Conservation (phyloP, 768 basidiomycete species). For the Phanerodontia chrysosporium region DNA sequence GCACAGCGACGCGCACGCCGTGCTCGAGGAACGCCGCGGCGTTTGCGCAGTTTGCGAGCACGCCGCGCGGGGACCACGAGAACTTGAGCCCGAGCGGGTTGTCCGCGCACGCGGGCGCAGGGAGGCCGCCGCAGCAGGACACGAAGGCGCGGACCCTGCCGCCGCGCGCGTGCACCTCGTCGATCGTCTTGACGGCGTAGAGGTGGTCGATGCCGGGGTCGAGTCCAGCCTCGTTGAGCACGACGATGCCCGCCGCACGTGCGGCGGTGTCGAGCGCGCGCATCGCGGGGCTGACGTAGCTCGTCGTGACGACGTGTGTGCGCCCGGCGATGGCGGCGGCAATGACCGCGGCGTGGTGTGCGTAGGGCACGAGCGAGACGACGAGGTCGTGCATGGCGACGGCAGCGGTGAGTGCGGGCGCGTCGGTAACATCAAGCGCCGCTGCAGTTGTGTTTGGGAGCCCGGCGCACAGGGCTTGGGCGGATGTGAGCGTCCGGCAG, state of each 20-base stretch:
- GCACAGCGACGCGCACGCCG: conserved; percentile 59
- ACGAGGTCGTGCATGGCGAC: conserved; percentile 88
- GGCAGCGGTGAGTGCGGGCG: conserved; percentile 68
- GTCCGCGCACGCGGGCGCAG: conserved; percentile 83
- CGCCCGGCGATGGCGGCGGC: conserved; percentile 84
- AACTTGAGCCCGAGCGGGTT: conserved; percentile 99
- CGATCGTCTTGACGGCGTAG: conserved; percentile 91
- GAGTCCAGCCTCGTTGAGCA: conserved; percentile 97
- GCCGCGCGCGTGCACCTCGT: conserved; percentile 89
- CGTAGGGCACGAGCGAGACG: conserved; percentile 96
- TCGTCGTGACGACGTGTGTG: conserved; percentile 93
- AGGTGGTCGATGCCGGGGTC: conserved; percentile 95
- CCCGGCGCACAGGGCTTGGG: conserved; percentile 60
- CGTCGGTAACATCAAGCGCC: conserved; percentile 76
- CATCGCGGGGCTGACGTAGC: conserved; percentile 91
- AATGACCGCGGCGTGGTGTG: conserved; percentile 84
- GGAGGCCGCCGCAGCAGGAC: conserved; percentile 95
- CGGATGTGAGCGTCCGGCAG: conserved; percentile 81
- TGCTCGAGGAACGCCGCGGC: conserved; percentile 73
- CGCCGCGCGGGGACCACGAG: conserved; percentile 96
- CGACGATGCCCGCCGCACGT: conserved; percentile 85
- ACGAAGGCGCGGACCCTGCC: conserved; percentile 61
- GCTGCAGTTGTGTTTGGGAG: conserved; percentile 70
- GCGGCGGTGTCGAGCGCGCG: conserved; percentile 76
- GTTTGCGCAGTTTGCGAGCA: conserved; percentile 92